Evolutionary conservation across 495 filamentous ascomycete species (phyloP), one percentile per base, ranked within the genome.

Genomic region (Terfezia claveryi): DNA sequence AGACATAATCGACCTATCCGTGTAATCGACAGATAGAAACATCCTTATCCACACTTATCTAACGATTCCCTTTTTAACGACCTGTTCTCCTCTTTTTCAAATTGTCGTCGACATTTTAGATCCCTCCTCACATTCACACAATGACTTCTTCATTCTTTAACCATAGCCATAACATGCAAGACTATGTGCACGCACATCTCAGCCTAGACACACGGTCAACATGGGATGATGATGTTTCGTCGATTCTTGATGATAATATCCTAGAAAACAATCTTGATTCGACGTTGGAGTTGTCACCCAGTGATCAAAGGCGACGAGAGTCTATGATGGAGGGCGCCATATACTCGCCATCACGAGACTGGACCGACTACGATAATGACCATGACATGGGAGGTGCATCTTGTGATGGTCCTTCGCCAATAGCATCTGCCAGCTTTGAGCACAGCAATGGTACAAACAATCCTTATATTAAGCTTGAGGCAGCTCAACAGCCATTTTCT

Each of bases 211-310:
- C 55, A 56, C 56, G 63, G 54, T 64, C 62, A 4, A 14, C 41
- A 59, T 80, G 72, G 71, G 83, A 87, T 58, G 84, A 88, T 57
- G 84, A 89, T 69, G 82, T 46, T 51, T 76, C 77, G 68, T 82
- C 76, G 66, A 81, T 87, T 67, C 71, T 92, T 59, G 85, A 92
- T 69, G 83, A 89, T 49, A 81, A 83, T 71, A 88, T 88, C 65
- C 76, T 89, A 58, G 85, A 87, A 67, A 74, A 70, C 64, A 69
- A 63, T 59, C 76, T 73, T 64, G 78, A 81, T 64, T 77, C 77
- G 14, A 77, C 79, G 37, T 71, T 85, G 60, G 80, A 83, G 59
- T 77, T 85, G 69, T 80, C 82, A 49, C 74, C 77, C 58, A 74
- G 80, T 70, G 73, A 71, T 56, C 76, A 75, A 58, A 76, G 76